A percentile compares a stretch with the other conserved stretches of the same genome.
These are phyloP conservation scores for Gonapodya prolifera DNA, from an alignment of 192 early-diverging fungal species.

Conservation along the genomic window DNA sequence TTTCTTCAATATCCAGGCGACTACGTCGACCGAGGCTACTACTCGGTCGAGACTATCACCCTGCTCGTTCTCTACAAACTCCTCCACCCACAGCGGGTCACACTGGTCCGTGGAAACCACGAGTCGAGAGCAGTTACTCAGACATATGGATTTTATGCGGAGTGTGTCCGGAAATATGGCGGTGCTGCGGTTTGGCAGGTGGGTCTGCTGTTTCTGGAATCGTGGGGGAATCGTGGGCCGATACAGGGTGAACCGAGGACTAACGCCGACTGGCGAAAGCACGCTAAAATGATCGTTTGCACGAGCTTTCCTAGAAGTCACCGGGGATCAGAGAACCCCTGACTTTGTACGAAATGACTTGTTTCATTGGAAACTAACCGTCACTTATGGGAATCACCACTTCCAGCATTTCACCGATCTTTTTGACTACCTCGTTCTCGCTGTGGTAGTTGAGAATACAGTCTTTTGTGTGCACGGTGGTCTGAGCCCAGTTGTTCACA, in stretches of 20 bases:
- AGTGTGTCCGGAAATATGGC: conserved; percentile 83
- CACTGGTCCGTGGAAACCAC: conserved; percentile 86
- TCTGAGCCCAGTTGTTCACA: conserved; percentile 68
- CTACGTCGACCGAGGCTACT: conserved; percentile 77
- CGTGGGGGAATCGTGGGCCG: no score
- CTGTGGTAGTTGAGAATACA: conserved; percentile 73
- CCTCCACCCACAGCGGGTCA: conserved; percentile 75
- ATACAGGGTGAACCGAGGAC: no score
- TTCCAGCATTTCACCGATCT: conserved; percentile 83
- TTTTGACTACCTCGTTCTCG: conserved; percentile 85
- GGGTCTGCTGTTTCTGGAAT: no score
- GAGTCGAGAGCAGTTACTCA: conserved; percentile 84
- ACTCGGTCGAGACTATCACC: conserved; percentile 84
- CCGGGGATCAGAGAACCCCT: no score
- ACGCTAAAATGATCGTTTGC: no score
- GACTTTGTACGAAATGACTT: no score
- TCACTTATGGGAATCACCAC: no score
- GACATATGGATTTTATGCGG: conserved; percentile 90
- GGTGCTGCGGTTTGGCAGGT: conserved; percentile 74
- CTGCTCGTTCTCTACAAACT: conserved; percentile 79
- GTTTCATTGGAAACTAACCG: no score
- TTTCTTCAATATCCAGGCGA: conserved; percentile 45
- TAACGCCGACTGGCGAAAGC: no score
- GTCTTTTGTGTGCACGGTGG: conserved; percentile 97
- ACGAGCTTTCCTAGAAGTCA: no score